These are phyloP conservation scores for Lepiota brunneoincarnata DNA, from an alignment of 768 basidiomycete genomes.

Conservation along the genomic window DNA sequence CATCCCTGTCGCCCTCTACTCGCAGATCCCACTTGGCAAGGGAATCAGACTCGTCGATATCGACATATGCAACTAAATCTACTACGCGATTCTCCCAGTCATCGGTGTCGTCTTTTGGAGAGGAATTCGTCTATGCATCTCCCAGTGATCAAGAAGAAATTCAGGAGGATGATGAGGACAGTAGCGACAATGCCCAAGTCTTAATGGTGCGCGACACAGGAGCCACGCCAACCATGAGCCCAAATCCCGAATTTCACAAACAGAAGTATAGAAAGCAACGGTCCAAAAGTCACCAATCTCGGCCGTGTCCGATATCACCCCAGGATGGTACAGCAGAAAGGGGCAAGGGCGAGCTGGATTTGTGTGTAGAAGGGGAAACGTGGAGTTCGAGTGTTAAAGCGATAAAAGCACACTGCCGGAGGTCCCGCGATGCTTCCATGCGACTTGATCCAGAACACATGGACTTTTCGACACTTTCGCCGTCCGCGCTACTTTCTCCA, in stretches of 20 bases:
- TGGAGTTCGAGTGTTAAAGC: constrained; percentile 14
- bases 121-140: constrained; percentile 17
- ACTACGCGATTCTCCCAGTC: constrained; percentile 43
- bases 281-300: constrained; percentile 4
- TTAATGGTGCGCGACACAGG: constrained; percentile 49
- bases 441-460: constrained; percentile 15
- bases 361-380: constrained; percentile 5
- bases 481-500: constrained; percentile 11
- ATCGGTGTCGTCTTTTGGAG: constrained; percentile 43
- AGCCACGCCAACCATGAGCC: constrained; percentile 46
- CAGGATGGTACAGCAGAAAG: not conserved
- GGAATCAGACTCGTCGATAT: constrained; percentile 30
- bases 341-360: not conserved
- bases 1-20: constrained; percentile 17
- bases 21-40: constrained; percentile 18
- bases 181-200: constrained; percentile 23
- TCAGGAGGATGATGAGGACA: constrained; percentile 18
- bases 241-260: constrained; percentile 43
- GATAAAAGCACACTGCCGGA: constrained; percentile 19
- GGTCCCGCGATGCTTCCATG: constrained; percentile 18
- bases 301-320: not conserved
- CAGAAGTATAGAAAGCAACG: constrained; percentile 16
- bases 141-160: not conserved
- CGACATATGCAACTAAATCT: constrained; percentile 18
- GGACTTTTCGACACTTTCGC: constrained; percentile 10